Evolutionary conservation across 2,329 filamentous ascomycete genomes (phyloP).

Genomic region (Hysterium pulicare): DNA sequence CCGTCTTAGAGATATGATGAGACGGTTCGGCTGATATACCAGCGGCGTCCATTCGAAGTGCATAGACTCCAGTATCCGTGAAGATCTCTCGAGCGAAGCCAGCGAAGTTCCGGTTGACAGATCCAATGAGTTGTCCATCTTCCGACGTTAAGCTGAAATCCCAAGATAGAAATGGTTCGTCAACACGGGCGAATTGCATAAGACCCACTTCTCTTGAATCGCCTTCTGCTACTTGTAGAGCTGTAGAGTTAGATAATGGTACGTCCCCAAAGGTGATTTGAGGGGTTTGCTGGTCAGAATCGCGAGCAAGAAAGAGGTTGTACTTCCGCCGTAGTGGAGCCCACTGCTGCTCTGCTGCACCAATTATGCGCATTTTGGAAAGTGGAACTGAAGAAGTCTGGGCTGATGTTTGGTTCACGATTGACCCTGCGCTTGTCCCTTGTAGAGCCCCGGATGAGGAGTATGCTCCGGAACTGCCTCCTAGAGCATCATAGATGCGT

Average conservation of each 20-base stretch:
- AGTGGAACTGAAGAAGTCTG: slow-evolving; percentile 54
- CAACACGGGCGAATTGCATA: slow-evolving; percentile 59
- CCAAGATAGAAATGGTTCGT: slow-evolving; percentile 63
- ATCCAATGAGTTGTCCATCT: slow-evolving; percentile 52
- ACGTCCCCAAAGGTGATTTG: slow-evolving; percentile 43
- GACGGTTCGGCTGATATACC: slow-evolving; percentile 37
- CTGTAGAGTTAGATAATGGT: slow-evolving; percentile 49
- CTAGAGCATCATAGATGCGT: slow-evolving; percentile 34
- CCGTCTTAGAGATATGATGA: slow-evolving; percentile 39
- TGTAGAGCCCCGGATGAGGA: slow-evolving; percentile 44
- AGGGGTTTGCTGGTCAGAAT: slow-evolving; percentile 40
- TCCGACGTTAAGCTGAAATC: slow-evolving; percentile 58
- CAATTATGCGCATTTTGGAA: slow-evolving; percentile 60
- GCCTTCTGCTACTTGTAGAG: slow-evolving; percentile 41
- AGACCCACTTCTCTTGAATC: slow-evolving; percentile 44
- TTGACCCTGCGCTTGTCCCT: slow-evolving; percentile 41
- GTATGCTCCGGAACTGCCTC: slow-evolving; percentile 19
- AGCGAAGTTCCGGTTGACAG: slow-evolving; percentile 61
- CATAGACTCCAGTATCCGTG: slow-evolving; percentile 64
- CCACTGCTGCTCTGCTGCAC: slow-evolving; percentile 63
- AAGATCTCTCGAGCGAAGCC: slow-evolving; percentile 63
- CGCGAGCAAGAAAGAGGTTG: slow-evolving; percentile 59
- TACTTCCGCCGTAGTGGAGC: slow-evolving; percentile 61
- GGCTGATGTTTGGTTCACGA: slow-evolving; percentile 44
- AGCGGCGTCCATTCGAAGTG: slow-evolving; percentile 62